Base-by-base conservation (phyloP, 2,329 filamentous ascomycete species). In the Fusarium nurragi region DNA sequence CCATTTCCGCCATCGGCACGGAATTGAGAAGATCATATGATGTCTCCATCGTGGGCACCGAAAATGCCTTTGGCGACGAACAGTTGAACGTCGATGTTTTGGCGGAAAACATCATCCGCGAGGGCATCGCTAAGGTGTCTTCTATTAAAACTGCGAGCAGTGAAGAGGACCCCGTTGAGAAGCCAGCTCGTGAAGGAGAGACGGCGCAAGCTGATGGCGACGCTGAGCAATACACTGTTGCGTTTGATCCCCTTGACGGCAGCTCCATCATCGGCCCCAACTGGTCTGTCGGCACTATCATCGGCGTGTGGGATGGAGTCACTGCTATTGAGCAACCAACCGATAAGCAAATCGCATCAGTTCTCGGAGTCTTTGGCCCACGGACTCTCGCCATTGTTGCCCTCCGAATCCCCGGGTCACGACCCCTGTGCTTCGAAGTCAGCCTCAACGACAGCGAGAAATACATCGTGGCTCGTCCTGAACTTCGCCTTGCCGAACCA, bases 191-290 rank as follows among this genome's bases (percentile, higher is more conserved):
- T 3, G 38, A 47, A 14, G 58, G 58, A 11, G 60, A 34, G 60
- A 45, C 13, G 3, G 36, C n/a, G 2, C 21, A 55, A 4, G 28
- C 49, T 9, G 18, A 47, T 14, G 26, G 13, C 18, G 45, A 49
- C 11, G 21, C 25, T 8, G 83, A 87, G 65, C 70, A 76, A 25
- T 89, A 89, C 74, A 83, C 86, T 0, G 74, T 88, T 10, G 86
- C 85, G 0, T 89, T 89, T 65, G 87, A 89, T 65, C 87, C 87
- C 0, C 80, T 89, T 0, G 87, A 89, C 65, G 87, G 87, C 12
- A 86, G 83, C 73, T 88, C 84, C 61, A 86, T 87, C 67, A 85
- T 87, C 39, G 82, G 78, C 1, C 79, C 84, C 2, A 86, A 86
- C 69, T 87, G 84, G 84, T 79, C 82, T 1, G 84, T 87, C 10